Evolutionary conservation across 2,329 filamentous ascomycete species (phyloP).

Genomic region (Clonostachys solani): DNA sequence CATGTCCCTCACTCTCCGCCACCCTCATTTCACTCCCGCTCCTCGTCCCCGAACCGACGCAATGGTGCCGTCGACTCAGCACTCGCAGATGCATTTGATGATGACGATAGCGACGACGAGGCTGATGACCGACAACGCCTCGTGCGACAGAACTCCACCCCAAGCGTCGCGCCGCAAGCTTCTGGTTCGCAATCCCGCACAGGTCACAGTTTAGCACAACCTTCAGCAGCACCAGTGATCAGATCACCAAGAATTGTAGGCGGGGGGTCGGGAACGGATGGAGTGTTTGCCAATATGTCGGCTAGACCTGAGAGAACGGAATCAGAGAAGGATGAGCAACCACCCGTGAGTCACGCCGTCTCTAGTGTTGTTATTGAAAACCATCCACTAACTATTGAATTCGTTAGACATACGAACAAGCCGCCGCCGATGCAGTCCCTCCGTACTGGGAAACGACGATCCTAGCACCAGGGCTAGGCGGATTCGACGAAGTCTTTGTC

Average conservation of each 20-base stretch:
- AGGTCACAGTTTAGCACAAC: not conserved
- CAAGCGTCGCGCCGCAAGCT: conserved; percentile 7
- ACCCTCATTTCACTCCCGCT: conserved; percentile 85
- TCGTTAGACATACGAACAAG: conserved; percentile 89
- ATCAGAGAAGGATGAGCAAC: conserved; percentile 73
- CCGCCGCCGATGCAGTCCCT: conserved; percentile 89
- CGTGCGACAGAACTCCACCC: conserved; percentile 61
- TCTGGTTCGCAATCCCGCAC: conserved; percentile 16
- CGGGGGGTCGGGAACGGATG: conserved; percentile 77
- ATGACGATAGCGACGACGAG: conserved; percentile 67
- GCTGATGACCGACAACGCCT: conserved; percentile 81
- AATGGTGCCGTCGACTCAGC: conserved; percentile 60
- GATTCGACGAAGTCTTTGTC: conserved; percentile 93
- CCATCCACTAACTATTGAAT: conserved; percentile 3
- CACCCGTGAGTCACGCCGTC: conserved; percentile 66
- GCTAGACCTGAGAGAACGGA: conserved; percentile 83
- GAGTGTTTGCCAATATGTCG: conserved; percentile 92
- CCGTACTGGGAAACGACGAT: conserved; percentile 99
- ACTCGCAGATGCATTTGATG: conserved; percentile 90
- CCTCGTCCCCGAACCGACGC: conserved; percentile 50
- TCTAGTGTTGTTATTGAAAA: not conserved
- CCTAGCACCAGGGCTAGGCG: conserved; percentile 82
- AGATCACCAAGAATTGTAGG: conserved; percentile 56
- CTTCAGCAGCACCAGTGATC: not conserved
- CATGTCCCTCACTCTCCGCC: conserved; percentile 56